Conservation (phyloP, 768 basidiomycete genomes). For the Mycena vulgaris region DNA sequence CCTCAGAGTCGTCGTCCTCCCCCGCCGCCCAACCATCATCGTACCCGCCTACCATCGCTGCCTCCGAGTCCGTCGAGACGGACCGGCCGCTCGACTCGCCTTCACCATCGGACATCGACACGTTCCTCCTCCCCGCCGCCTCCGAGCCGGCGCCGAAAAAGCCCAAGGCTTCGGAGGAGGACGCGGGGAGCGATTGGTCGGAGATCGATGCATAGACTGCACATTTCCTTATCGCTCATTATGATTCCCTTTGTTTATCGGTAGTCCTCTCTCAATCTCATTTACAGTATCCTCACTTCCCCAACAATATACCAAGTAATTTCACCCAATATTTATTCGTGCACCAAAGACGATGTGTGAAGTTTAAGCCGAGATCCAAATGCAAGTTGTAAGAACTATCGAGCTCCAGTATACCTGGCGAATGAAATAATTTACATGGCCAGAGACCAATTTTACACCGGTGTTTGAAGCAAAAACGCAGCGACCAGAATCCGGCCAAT, state of each 20-base stretch:
- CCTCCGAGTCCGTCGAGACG: slow-evolving; percentile 40
- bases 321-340: too few species aligned
- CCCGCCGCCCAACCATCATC: slow-evolving; percentile 7
- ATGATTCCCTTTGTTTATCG: slow-evolving; percentile 6
- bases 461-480: too few species aligned
- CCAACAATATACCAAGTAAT: too few species aligned
- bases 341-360: too few species aligned
- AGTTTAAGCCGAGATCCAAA: too few species aligned
- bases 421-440: too few species aligned
- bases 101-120: slow-evolving; percentile 38
- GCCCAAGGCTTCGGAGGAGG: slow-evolving; percentile 39
- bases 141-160: slow-evolving; percentile 19
- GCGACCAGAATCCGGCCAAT: too few species aligned
- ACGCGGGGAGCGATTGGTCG: slow-evolving; percentile 58
- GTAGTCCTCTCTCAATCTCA: slow-evolving; percentile 9
- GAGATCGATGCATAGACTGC: slow-evolving; percentile 54
- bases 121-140: slow-evolving; percentile 45
- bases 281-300: too few species aligned
- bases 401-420: too few species aligned
- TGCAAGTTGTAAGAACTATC: too few species aligned
- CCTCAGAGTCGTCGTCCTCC: neutral
- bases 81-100: slow-evolving; percentile 36
- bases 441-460: too few species aligned
- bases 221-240: slow-evolving; percentile 22
- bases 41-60: slow-evolving; percentile 8